Evolutionary conservation across 495 filamentous ascomycete species (phyloP).

Genomic region (Neohortaea acidophila): DNA sequence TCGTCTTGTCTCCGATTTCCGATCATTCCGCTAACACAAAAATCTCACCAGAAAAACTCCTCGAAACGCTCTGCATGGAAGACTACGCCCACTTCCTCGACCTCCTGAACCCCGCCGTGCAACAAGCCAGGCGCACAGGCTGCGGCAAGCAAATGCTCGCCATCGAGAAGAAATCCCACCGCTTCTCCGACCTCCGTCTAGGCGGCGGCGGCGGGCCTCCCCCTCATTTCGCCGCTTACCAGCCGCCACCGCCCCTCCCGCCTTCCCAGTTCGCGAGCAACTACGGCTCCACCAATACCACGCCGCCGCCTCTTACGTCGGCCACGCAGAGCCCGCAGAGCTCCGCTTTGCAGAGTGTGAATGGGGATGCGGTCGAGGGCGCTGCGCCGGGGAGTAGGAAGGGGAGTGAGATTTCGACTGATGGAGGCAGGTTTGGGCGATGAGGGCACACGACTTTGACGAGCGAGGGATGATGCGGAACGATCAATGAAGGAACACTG

Average conservation of each 20-base stretch:
- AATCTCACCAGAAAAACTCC: conserved; percentile 53
- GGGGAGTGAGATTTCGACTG: conserved; percentile 1
- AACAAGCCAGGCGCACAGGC: conserved; percentile 53
- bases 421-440: background rate
- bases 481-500: too few species aligned
- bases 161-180: conserved; percentile 30
- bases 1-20: background rate
- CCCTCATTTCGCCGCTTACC: conserved; percentile 8
- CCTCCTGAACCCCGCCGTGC: conserved; percentile 58
- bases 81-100: conserved; percentile 56
- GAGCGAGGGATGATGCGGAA: too few species aligned
- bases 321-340: conserved; percentile 52
- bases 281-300: conserved; percentile 33
- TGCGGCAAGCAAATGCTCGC: conserved; percentile 61
- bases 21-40: conserved; percentile 28
- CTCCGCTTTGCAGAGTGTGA: conserved; percentile 40
- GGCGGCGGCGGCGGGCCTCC: background rate
- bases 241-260: background rate
- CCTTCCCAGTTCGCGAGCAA: conserved; percentile 2
- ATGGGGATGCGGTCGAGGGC: conserved; percentile 15
- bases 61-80: conserved; percentile 47
- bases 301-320: conserved; percentile 44
- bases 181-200: background rate
- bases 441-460: too few species aligned
- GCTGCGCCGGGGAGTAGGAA: conserved; percentile 2